These are phyloP conservation scores for Buxus sempervirens DNA, from an alignment of 164 flowering plant species.

Conservation along the genomic window DNA sequence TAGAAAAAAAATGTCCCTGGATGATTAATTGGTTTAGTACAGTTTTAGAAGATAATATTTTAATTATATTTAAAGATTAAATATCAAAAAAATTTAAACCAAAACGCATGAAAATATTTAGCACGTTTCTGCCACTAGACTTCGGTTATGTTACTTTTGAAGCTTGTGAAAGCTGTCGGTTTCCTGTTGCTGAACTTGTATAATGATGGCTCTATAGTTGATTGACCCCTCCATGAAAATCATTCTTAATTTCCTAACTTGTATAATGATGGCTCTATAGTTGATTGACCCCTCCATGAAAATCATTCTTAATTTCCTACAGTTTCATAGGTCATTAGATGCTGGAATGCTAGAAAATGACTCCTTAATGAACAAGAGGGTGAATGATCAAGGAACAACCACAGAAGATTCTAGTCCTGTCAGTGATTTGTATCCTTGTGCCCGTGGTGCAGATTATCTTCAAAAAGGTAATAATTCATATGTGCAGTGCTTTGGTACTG, in stretches of 20 bases:
- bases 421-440: slow-evolving; percentile 35
- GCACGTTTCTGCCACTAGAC: background rate
- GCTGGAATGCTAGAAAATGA: slow-evolving; percentile 14
- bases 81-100: too few relatives aligned
- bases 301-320: slow-evolving; percentile 43
- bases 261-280: background rate
- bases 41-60: too few relatives aligned
- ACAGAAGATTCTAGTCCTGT: slow-evolving; percentile 14
- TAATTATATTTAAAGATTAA: too few relatives aligned
- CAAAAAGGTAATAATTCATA: slow-evolving; percentile 41
- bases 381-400: slow-evolving; percentile 16
- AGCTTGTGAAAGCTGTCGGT: background rate
- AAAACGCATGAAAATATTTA: too few relatives aligned
- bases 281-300: slow-evolving; percentile 10
- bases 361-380: slow-evolving; percentile 15
- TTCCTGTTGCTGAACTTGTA: slow-evolving; percentile 3
- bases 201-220: background rate
- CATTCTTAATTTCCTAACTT: slow-evolving; percentile 41
- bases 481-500: background rate
- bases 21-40: too few relatives aligned
- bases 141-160: background rate
- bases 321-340: slow-evolving; percentile 47
- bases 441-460: slow-evolving; percentile 52
- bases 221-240: slow-evolving; percentile 15
- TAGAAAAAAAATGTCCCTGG: too few relatives aligned